Base-by-base conservation (phyloP, 1,284 basidiomycete genomes). In the Albatrellus sp. region DNA sequence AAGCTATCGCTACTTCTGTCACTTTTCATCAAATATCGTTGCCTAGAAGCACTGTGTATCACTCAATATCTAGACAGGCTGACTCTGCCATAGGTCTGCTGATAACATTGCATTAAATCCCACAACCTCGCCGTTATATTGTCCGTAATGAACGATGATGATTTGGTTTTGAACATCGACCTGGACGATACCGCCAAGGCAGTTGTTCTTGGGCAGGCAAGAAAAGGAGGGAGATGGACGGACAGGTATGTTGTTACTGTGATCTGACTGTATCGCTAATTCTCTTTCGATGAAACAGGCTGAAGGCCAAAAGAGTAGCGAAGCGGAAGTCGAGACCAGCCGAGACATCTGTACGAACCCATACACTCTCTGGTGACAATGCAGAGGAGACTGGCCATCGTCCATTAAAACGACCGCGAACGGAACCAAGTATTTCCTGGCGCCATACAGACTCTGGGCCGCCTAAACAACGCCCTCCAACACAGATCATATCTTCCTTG, bases 401-500 rank as follows among this genome's bases (percentile, higher is more conserved):
- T 13, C 72, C 72, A 12, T 47, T 54, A 10, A 81, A 83, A 56
- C 69, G 72, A 48, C 60, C 66, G 17, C 70, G 77, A 12, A 68
- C 64, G 46, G 69, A 69, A 36, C 19, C 45, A 2, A 5, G 9
- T 11, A 39, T 17, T 20, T 46, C 43, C 37, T 52, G 24, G 24
- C 24, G 24, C 50, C 52, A 32, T 29, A 7, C 39, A 11, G 48
- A 52, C 37, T 52, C 47, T 10, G 42, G 58, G 51, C 47, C 54
- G 52, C 49, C 56, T 49, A 51, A 60, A 52, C 45, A 58, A 49
- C 55, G 62, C 35, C 64, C 64, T 37, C 65, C 68, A 5, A 69
- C 73, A 4, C 88, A 92, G 57, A 69, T 92, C 49, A 90, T 96
- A 52, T 96, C 92, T 0, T 93, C 90, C 2, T 72, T 97, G 3